phyloP scores from a whole-genome alignment of 129 eudicot species.

The Flaveria robusta region DNA sequence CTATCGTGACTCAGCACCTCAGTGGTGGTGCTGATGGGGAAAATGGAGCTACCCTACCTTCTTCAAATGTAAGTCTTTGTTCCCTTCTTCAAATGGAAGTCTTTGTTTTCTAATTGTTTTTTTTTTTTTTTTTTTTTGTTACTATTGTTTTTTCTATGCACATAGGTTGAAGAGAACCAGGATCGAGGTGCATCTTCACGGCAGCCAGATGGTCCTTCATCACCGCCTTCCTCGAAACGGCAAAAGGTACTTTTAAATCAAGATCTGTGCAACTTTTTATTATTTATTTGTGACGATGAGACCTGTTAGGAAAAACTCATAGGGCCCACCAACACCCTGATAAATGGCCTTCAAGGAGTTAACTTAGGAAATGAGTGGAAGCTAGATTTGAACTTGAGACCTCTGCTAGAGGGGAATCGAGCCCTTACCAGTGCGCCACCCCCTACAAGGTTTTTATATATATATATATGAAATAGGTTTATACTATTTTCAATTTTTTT shows the following conservation, averaged over 20 bases:
- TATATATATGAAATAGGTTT: background rate
- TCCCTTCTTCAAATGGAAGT: conserved; percentile 36
- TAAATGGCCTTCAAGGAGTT: background rate
- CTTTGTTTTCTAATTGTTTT: background rate
- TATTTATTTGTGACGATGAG: background rate
- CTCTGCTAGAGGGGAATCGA: background rate
- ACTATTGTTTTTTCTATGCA: background rate
- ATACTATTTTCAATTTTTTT: background rate
- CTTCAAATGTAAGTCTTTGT: conserved; percentile 33
- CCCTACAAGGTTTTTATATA: background rate
- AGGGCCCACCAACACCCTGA: background rate
- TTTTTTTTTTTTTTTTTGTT: background rate
- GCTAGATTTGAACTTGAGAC: background rate
- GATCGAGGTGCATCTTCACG: conserved; percentile 47
- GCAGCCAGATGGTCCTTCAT: conserved; percentile 36
- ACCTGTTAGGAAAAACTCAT: background rate
- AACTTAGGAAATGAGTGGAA: background rate
- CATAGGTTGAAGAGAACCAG: conserved; percentile 49
- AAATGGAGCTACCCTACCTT: conserved; percentile 35
- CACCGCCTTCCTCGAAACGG: conserved; percentile 55
- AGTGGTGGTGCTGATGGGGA: conserved; percentile 31
- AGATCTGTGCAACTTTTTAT: background rate
- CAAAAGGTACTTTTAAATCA: conserved; percentile 48
- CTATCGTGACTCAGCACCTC: conserved; percentile 58
- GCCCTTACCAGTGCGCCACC: background rate